A percentile compares a stretch with the other conserved stretches of the same genome.
These are phyloP conservation scores for Acacia melanoxylon DNA, from an alignment of 306 rosid species.

Conservation along the genomic window DNA sequence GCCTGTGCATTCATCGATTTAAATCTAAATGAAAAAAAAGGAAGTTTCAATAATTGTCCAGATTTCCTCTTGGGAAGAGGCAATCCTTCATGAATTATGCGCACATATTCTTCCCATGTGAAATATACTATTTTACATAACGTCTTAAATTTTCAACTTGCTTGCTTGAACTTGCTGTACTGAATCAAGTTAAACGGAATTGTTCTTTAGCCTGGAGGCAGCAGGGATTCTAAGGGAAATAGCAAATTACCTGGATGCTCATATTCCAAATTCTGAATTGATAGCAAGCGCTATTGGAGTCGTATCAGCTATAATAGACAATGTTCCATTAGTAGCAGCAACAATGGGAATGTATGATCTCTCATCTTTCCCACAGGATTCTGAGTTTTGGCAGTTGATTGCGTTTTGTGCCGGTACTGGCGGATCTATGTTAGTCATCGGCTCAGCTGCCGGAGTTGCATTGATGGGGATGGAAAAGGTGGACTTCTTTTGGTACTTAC, in stretches of 20 bases:
- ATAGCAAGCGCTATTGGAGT: constrained; percentile 81
- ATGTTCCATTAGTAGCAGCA: constrained; percentile 95
- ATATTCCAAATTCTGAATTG: constrained; percentile 60
- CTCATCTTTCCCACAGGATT: constrained; percentile 77
- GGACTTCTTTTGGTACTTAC: constrained; percentile 91
- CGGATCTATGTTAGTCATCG: constrained; percentile 91
- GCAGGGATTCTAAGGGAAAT: constrained; percentile 87
- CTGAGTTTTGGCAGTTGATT: constrained; percentile 91
- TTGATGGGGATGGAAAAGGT: constrained; percentile 99
- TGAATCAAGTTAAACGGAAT: constrained; percentile 10
- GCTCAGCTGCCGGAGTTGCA: constrained; percentile 95
- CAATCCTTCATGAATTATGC: constrained; percentile 13
- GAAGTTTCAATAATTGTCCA: neutral
- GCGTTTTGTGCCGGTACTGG: constrained; percentile 96
- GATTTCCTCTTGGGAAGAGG: neutral
- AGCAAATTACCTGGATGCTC: constrained; percentile 81
- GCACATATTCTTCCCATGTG: constrained; percentile 5
- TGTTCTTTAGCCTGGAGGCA: constrained; percentile 72
- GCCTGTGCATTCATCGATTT: neutral
- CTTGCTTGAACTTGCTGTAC: neutral
- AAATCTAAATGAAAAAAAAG: neutral
- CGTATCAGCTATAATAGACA: constrained; percentile 84
- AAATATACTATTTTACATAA: neutral
- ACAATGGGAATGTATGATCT: constrained; percentile 95
- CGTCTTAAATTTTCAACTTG: neutral